A percentile compares a stretch with the other conserved stretches of the same genome.
Conservation (phyloP, 371 early-diverging fungal genomes). For the Basidiobolus meristosporus region DNA sequence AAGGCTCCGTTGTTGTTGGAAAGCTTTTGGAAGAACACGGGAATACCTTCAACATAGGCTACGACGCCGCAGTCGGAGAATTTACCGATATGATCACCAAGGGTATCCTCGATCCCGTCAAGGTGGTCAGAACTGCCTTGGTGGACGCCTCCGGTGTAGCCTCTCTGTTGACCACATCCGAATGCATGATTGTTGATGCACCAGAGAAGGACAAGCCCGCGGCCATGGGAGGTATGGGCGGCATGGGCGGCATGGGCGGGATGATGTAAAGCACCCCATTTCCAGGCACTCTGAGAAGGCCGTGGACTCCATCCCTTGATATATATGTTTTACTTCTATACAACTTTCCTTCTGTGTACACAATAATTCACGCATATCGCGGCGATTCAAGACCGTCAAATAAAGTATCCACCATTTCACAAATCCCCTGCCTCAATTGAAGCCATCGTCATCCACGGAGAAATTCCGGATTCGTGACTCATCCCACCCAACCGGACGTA, state of each 20-base stretch:
- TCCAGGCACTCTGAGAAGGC: no score
- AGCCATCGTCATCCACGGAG: no score
- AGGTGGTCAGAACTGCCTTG: slow-evolving; percentile 92
- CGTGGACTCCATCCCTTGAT: no score
- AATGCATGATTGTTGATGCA: slow-evolving; percentile 92
- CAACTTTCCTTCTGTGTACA: no score
- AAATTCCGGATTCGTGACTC: no score
- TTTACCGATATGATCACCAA: slow-evolving; percentile 88
- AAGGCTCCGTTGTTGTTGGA: slow-evolving; percentile 91
- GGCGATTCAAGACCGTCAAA: no score
- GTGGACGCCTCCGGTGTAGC: slow-evolving; percentile 92
- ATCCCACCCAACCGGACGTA: no score
- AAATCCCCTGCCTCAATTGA: no score
- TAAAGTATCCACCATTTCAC: no score
- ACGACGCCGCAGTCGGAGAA: slow-evolving; percentile 76
- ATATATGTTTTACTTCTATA: no score
- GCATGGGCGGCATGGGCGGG: slow-evolving; percentile 42
- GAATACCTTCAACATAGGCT: slow-evolving; percentile 73
- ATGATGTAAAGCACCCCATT: slow-evolving; percentile 8
- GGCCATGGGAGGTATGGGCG: slow-evolving; percentile 9
- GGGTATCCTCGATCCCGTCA: slow-evolving; percentile 94
- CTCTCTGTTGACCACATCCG: slow-evolving; percentile 85
- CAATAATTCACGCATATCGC: no score
- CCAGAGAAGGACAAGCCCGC: slow-evolving; percentile 46
- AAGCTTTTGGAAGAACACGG: slow-evolving; percentile 62